A percentile compares a stretch with the other conserved stretches of the same genome.
phyloP scores from a whole-genome alignment of 192 early-diverging fungal species.

The Thamnidium elegans region DNA sequence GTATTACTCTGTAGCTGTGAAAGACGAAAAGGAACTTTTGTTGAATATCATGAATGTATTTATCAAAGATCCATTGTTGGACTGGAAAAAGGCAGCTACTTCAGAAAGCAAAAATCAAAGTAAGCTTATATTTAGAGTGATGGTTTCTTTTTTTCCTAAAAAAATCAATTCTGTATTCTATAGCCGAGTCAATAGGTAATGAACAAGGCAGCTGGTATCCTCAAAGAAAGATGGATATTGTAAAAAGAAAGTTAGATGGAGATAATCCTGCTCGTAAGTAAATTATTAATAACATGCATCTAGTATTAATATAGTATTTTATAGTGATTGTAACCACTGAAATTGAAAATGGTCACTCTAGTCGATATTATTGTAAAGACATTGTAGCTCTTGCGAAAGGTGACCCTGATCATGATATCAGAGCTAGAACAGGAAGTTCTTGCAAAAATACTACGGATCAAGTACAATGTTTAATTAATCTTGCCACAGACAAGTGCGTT shows the following conservation, averaged over 20 bases:
- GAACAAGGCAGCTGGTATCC: slow-evolving; percentile 61
- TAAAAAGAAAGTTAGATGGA: slow-evolving; percentile 62
- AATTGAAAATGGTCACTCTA: slow-evolving; percentile 58
- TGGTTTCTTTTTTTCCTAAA: not conserved
- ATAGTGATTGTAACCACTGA: slow-evolving; percentile 53
- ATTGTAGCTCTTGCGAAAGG: slow-evolving; percentile 53
- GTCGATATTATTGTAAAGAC: slow-evolving; percentile 48
- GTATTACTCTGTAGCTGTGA: slow-evolving; percentile 42
- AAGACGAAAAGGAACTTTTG: slow-evolving; percentile 56
- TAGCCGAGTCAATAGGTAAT: not conserved
- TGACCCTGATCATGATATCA: slow-evolving; percentile 37
- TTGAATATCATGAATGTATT: slow-evolving; percentile 78
- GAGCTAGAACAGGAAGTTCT: slow-evolving; percentile 42
- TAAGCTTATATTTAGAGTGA: not conserved
- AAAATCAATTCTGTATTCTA: not conserved
- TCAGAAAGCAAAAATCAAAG: slow-evolving; percentile 60
- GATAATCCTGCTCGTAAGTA: slow-evolving; percentile 65
- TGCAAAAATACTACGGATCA: slow-evolving; percentile 60
- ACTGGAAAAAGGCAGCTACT: slow-evolving; percentile 72
- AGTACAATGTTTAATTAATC: slow-evolving; percentile 69
- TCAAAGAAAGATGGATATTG: slow-evolving; percentile 71
- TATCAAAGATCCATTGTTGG: slow-evolving; percentile 78
- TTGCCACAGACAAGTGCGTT: slow-evolving; percentile 69
- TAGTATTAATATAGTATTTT: not conserved
- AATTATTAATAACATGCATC: not conserved